phyloP scores from a whole-genome alignment of 1,139 yeast genomes.

The Blastobotrys aristatus region DNA sequence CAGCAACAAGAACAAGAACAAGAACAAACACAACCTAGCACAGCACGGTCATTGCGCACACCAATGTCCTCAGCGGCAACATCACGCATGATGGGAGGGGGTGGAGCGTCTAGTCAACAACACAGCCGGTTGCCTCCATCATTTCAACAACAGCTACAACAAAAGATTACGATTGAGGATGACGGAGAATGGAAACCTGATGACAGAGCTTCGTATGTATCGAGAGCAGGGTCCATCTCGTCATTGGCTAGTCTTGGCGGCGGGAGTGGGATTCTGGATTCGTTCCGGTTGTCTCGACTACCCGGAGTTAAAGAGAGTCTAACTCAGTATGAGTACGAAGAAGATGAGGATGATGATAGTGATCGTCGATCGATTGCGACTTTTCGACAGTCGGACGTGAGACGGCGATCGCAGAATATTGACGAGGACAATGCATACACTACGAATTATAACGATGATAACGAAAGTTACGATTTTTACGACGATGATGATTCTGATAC shows the following conservation, averaged over 20 bases:
- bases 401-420: not conserved
- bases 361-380: constrained; percentile 5
- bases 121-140: not conserved
- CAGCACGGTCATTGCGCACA: no score
- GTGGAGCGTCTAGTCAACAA: not conserved
- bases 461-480: not conserved
- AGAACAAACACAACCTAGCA: not conserved
- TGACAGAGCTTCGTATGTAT: constrained; percentile 12
- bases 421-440: not conserved
- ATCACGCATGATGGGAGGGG: not conserved
- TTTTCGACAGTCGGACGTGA: not conserved
- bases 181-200: constrained; percentile 18
- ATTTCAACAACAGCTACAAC: constrained; percentile 8
- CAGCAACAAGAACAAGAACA: constrained; percentile 2
- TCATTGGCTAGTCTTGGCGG: constrained; percentile 16
- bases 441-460: not conserved
- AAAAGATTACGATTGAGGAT: constrained; percentile 6
- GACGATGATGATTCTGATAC: constrained; percentile 8
- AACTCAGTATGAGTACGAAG: not conserved
- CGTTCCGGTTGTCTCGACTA: constrained; percentile 28
- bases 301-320: constrained; percentile 15
- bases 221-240: constrained; percentile 15
- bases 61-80: constrained; percentile 1
- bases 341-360: not conserved
- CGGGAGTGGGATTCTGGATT: constrained; percentile 30